Evolutionary conservation across 306 rosid species (phyloP), one percentile per base, ranked within the genome.

Genomic region (Spatholobus suberectus): DNA sequence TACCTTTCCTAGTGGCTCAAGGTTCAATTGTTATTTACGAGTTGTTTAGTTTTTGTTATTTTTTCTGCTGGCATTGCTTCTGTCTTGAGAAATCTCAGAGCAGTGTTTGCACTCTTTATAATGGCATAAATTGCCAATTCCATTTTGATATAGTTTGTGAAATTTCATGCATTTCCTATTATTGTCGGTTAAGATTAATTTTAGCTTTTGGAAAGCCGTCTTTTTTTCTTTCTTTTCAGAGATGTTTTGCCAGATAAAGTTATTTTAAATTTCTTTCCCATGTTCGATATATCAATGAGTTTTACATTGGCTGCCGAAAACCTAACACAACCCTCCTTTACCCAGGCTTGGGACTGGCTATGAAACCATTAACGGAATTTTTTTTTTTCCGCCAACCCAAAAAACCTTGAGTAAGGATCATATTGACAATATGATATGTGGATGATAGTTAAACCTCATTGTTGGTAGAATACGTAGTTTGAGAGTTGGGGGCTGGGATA

Each of bases 21-120:
- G 43, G 63, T 3, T 26, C 13, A 11, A 24, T 57, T 69, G 44
- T 23, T 26, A 15, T n/a, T 67, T 68, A 4, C 8, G 1, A 43
- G 23, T 26, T 62, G 57, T 20, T 26, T 68, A 78, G 27, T 38
- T 17, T 65, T 75, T 37, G 46, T 27, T 81, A 20, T 18, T 18
- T 79, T 72, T 49, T 49, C 24, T 49, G 58, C 55, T 73, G 27
- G 55, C 20, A n/a, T 26, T 65, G 12, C 57, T 81, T 82, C 49
- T 24, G 73, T 67, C n/a, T 74, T 40, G 38, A 66, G 38, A 65
- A 63, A 66, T 41, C 47, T 57, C 35, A 27, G 49, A 13, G 17
- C n/a, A n/a, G 14, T 14, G 6, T 82, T 40, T 54, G n/a, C 44
- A 18, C 77, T 65, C 38, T 4, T 54, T 71, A 49, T 34, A 52